Conservation (phyloP, 495 filamentous ascomycete genomes). For the Podospora bellae-mahoneyi region DNA sequence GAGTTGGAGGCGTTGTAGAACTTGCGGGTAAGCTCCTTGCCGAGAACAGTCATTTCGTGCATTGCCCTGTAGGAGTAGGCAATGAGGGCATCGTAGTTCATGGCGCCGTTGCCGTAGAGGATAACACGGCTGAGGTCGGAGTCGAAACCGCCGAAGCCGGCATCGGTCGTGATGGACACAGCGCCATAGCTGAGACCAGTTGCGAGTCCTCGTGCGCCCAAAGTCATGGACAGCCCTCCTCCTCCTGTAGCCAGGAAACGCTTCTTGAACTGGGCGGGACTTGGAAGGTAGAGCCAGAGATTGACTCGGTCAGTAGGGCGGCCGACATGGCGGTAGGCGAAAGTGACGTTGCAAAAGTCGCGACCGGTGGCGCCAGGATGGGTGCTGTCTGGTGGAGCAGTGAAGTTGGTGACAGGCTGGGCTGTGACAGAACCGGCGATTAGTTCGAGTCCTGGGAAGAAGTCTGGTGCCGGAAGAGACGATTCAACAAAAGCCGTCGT, state of each 20-base stretch:
- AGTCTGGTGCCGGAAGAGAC: slow-evolving; percentile 2
- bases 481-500: slow-evolving; percentile 6
- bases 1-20: slow-evolving; percentile 36
- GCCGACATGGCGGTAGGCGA: slow-evolving; percentile 43
- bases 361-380: background rate
- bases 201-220: slow-evolving; percentile 34
- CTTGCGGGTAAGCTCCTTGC: slow-evolving; percentile 31
- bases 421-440: slow-evolving; percentile 3
- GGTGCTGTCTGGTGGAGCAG: background rate
- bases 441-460: slow-evolving; percentile 6
- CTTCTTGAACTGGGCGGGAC: slow-evolving; percentile 39
- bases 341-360: slow-evolving; percentile 46
- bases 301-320: slow-evolving; percentile 35
- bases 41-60: slow-evolving; percentile 31
- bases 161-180: slow-evolving; percentile 46
- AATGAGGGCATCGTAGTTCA: slow-evolving; percentile 43
- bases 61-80: slow-evolving; percentile 46
- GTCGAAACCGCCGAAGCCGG: slow-evolving; percentile 47
- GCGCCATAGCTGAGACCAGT: slow-evolving; percentile 45
- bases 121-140: slow-evolving; percentile 34
- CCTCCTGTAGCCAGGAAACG: slow-evolving; percentile 47
- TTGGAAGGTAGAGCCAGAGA: slow-evolving; percentile 42
- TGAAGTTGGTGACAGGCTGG: slow-evolving; percentile 9
- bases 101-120: slow-evolving; percentile 42
- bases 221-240: slow-evolving; percentile 47